phyloP scores from a whole-genome alignment of 495 filamentous ascomycete species.

The Aspergillus taichungensis region DNA sequence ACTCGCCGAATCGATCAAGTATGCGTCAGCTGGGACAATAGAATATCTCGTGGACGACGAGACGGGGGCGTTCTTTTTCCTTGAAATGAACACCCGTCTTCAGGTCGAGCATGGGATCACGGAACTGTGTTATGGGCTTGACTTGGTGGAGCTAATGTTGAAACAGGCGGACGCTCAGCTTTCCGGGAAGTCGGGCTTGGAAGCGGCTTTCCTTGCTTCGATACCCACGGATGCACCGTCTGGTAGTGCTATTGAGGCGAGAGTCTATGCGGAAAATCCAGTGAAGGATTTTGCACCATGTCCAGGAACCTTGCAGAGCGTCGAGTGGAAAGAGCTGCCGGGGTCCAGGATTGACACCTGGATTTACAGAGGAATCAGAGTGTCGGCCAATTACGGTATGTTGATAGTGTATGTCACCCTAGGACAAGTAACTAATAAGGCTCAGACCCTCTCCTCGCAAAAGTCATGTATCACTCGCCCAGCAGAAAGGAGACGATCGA shows the following conservation, averaged over 20 bases:
- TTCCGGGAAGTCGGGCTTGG: slow-evolving; percentile 31
- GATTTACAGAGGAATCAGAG: slow-evolving; percentile 45
- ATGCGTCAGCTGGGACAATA: slow-evolving; percentile 52
- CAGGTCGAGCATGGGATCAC: slow-evolving; percentile 63
- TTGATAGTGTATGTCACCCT: background rate
- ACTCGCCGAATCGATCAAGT: slow-evolving; percentile 44
- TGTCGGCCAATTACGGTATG: slow-evolving; percentile 46
- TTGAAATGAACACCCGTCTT: slow-evolving; percentile 61
- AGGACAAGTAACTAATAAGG: background rate
- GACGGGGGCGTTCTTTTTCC: slow-evolving; percentile 51
- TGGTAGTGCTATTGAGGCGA: slow-evolving; percentile 48
- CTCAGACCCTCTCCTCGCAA: slow-evolving; percentile 52
- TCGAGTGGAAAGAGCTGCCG: slow-evolving; percentile 37
- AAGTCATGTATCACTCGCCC: slow-evolving; percentile 46
- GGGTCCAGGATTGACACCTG: slow-evolving; percentile 53
- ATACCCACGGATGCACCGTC: slow-evolving; percentile 25
- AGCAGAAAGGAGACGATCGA: slow-evolving; percentile 34
- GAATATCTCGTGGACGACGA: slow-evolving; percentile 57
- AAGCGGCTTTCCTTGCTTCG: slow-evolving; percentile 18
- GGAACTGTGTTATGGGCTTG: slow-evolving; percentile 50
- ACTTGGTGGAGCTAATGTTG: slow-evolving; percentile 50
- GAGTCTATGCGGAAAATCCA: slow-evolving; percentile 56
- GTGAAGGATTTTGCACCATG: slow-evolving; percentile 46
- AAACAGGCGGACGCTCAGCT: slow-evolving; percentile 42
- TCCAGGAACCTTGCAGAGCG: slow-evolving; percentile 47